Base-by-base conservation (phyloP, 306 rosid species). In the Neltuma alba region DNA sequence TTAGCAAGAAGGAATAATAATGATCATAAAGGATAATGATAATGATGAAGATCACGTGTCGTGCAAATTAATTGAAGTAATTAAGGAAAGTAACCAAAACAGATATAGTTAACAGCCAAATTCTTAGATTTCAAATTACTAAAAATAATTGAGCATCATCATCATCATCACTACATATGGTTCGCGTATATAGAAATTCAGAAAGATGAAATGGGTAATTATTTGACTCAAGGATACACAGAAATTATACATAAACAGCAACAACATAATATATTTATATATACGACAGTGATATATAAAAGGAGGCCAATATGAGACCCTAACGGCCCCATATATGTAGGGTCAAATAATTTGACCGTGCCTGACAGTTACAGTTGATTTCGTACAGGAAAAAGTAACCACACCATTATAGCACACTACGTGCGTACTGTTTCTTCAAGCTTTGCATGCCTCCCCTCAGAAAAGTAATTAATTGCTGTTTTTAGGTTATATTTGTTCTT, bases 401-500 rank as follows among this genome's bases (percentile, higher is more conserved):
- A 38, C 45, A 72, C 47, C 2, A 47, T 64, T 34, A 45, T 45
- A 67, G 21, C 64, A 48, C 28, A 55, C 69, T 58, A 58, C 38
- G 20, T n/a, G n/a, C n/a, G n/a, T 57, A 16, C 20, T 38, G 12
- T 27, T 38, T 6, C 40, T 65, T 52, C 58, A 50, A 47, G 78
- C 55, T 27, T 75, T 42, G 73, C 71, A 41, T 78, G 68, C 36
- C 74, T 48, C 74, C 79, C 63, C 78, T 23, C 47, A 42, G 58
- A 58, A 79, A 72, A 47, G 54, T 72, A 72, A 28, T 62, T 42
- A 42, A 54, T 27, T 41, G 36, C 42, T 25, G 13, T 61, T 65
- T 54, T 74, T 47, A 55, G 37, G 67, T 72, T 54, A 23, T 44
- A 2, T 61, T n/a, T 10, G 27, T 31, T 25, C 7, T n/a, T n/a